Conservation (phyloP, 805 yeast species). For the Candida ascalaphidarum region DNA sequence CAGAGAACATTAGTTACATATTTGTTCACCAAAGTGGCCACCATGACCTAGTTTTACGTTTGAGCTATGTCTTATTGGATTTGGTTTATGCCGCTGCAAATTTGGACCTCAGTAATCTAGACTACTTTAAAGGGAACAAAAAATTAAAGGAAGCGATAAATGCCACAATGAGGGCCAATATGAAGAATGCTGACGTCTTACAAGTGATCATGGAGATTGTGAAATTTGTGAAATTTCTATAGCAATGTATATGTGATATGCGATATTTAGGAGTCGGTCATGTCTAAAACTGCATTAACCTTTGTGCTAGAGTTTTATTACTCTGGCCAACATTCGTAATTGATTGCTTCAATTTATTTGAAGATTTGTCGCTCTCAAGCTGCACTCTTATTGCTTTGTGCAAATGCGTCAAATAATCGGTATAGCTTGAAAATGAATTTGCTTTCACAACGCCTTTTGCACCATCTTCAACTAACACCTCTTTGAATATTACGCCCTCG, state of each 20-base stretch:
- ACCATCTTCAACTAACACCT: slow-evolving; percentile 68
- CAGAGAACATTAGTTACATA: slow-evolving; percentile 11
- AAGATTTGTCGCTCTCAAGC: slow-evolving; percentile 37
- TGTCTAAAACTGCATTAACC: slow-evolving; percentile 31
- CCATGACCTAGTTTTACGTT: slow-evolving; percentile 20
- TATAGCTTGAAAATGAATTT: slow-evolving; percentile 39
- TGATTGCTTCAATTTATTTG: slow-evolving; percentile 18
- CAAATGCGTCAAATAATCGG: slow-evolving; percentile 58
- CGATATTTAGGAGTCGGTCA: too few relatives aligned
- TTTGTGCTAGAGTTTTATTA: slow-evolving; percentile 30
- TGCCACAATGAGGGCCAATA: not conserved
- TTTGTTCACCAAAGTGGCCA: slow-evolving; percentile 14
- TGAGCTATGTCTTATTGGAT: slow-evolving; percentile 12
- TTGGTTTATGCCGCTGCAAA: slow-evolving; percentile 10
- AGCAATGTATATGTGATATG: not conserved
- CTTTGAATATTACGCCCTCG: slow-evolving; percentile 51
- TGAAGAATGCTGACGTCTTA: slow-evolving; percentile 3
- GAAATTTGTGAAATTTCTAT: not conserved
- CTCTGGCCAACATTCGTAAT: slow-evolving; percentile 15
- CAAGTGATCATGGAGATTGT: not conserved
- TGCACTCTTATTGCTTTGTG: slow-evolving; percentile 56
- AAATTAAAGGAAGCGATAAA: slow-evolving; percentile 4
- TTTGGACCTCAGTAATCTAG: not conserved
- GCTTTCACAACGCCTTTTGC: slow-evolving; percentile 29
- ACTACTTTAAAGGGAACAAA: slow-evolving; percentile 1